These are phyloP conservation scores for Podaxis mareebaensis DNA, from an alignment of 768 basidiomycete species.

Conservation along the genomic window DNA sequence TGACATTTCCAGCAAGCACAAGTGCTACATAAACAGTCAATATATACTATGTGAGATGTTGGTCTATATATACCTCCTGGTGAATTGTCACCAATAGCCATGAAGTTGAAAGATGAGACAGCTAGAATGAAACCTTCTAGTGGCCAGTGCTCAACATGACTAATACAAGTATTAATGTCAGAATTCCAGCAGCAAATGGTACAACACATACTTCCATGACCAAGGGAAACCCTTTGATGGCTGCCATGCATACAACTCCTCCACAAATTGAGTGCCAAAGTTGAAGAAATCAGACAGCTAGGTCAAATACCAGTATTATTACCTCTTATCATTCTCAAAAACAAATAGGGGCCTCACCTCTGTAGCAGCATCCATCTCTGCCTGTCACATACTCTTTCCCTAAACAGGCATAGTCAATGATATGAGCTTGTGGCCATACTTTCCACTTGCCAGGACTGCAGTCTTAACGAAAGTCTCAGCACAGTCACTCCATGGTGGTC, in stretches of 20 bases:
- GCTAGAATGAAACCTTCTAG: slow-evolving; percentile 98
- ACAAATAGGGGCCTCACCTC: slow-evolving; percentile 60
- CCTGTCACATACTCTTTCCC: slow-evolving; percentile 99
- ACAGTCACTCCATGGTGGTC: slow-evolving; percentile 93
- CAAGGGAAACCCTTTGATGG: slow-evolving; percentile 82
- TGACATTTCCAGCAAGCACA: slow-evolving; percentile 91
- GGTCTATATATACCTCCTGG: slow-evolving; percentile 51
- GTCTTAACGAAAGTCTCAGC: slow-evolving; percentile 99
- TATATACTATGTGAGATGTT: slow-evolving; percentile 4
- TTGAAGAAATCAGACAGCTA: slow-evolving; percentile 92
- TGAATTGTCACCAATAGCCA: slow-evolving; percentile 96
- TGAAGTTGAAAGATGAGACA: slow-evolving; percentile 98
- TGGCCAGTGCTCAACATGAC: slow-evolving; percentile 93
- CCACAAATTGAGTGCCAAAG: slow-evolving; percentile 95
- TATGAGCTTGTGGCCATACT: slow-evolving; percentile 92
- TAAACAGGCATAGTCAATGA: slow-evolving; percentile 98
- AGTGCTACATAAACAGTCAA: slow-evolving; percentile 51
- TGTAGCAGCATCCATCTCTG: slow-evolving; percentile 99
- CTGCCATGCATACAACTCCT: slow-evolving; percentile 91
- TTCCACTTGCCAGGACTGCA: slow-evolving; percentile 92
- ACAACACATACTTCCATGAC: slow-evolving; percentile 84
- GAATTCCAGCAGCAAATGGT: neutral
- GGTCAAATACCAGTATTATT: neutral
- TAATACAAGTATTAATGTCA: slow-evolving; percentile 28
- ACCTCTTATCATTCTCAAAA: neutral